Conservation (phyloP, 345 rosid species). For the Heritiera littoralis region DNA sequence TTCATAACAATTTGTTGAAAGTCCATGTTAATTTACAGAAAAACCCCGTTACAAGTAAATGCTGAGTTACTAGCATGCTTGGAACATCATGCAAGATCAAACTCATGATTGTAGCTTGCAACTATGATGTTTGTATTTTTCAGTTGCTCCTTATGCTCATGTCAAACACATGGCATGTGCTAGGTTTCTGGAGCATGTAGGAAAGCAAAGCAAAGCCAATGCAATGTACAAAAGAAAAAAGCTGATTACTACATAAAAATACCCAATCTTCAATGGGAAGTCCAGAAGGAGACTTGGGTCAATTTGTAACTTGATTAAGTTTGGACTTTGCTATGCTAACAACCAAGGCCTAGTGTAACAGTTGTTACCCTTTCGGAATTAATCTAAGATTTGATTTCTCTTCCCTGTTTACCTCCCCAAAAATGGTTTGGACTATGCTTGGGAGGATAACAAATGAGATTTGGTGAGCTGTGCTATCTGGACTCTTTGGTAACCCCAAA, state of each 20-base stretch:
- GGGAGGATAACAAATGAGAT: constrained; percentile 8
- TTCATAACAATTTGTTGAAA: neutral
- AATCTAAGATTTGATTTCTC: too few species aligned
- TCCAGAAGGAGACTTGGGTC: constrained; percentile 6
- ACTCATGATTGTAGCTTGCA: constrained; percentile 14
- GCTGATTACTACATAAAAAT: too few species aligned
- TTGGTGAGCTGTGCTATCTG: constrained; percentile 28
- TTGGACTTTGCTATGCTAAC: neutral
- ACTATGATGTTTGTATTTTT: neutral
- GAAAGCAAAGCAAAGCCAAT: neutral
- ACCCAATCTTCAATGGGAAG: neutral
- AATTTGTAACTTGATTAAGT: neutral
- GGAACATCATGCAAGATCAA: constrained; percentile 8
- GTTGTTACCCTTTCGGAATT: too few species aligned
- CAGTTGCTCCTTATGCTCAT: constrained; percentile 5
- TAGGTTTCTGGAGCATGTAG: neutral
- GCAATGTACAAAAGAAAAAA: too few species aligned
- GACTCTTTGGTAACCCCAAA: constrained; percentile 23
- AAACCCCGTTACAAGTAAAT: neutral
- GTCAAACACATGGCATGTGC: constrained; percentile 3
- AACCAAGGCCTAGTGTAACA: too few species aligned
- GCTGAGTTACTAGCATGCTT: neutral
- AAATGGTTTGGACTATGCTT: neutral
- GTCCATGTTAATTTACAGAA: neutral
- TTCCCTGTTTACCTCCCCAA: too few species aligned